A percentile compares a stretch with the other conserved stretches of the same genome.
phyloP scores from a whole-genome alignment of 78 protist genomes.

The Emiliania huxleyi region DNA sequence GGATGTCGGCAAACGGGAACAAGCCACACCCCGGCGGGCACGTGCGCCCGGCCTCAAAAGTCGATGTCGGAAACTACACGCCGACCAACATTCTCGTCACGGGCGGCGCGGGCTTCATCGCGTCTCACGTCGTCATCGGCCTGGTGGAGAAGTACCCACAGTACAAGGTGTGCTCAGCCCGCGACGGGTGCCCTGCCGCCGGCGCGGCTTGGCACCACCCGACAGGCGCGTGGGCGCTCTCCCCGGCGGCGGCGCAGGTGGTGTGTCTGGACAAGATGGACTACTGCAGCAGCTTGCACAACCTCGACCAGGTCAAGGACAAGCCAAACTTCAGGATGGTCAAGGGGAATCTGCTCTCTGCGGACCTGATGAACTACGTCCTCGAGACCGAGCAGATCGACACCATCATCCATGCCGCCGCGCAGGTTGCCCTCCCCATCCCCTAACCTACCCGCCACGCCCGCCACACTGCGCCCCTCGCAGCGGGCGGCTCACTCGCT shows the following conservation, averaged over 20 bases:
- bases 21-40: no score
- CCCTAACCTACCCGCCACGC: not conserved
- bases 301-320: constrained; percentile 42
- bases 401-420: constrained; percentile 93
- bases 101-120: no score
- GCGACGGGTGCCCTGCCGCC: no score
- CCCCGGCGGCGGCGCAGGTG: constrained; percentile 21
- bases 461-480: no score
- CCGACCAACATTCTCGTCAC: constrained; percentile 52
- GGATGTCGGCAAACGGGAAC: no score
- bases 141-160: constrained; percentile 46
- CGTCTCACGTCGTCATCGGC: constrained; percentile 55
- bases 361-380: constrained; percentile 62
- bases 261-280: constrained; percentile 80
- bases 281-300: constrained; percentile 76
- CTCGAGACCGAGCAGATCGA: constrained; percentile 73
- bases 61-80: not conserved
- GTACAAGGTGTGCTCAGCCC: not conserved
- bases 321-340: constrained; percentile 53
- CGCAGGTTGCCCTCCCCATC: constrained; percentile 64
- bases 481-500: no score
- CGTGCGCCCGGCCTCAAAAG: no score
- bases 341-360: constrained; percentile 75
- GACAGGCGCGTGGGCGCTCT: no score
- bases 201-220: no score